Conservation (phyloP, 2,329 filamentous ascomycete genomes). For the Fusarium denticulatum region DNA sequence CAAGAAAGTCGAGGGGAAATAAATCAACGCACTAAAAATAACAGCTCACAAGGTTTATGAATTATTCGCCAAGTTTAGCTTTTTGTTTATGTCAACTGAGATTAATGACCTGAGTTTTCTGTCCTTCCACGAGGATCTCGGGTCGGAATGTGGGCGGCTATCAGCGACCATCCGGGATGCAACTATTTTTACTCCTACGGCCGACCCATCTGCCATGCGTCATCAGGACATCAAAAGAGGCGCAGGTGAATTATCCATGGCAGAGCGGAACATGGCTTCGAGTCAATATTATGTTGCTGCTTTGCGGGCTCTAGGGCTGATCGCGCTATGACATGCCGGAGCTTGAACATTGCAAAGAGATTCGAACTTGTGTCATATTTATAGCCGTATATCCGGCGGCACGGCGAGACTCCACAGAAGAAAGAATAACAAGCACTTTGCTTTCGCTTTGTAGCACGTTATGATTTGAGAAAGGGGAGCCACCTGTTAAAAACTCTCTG, state of each 20-base stretch:
- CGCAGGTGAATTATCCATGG: not conserved
- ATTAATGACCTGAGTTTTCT: not conserved
- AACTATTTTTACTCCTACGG: not conserved
- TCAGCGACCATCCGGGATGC: not conserved
- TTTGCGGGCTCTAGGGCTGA: not conserved
- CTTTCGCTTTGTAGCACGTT: no score
- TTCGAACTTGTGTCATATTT: not conserved
- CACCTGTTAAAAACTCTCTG: no score
- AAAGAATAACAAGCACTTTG: not conserved
- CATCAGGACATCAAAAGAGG: not conserved
- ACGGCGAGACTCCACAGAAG: not conserved
- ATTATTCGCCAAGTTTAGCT: rapidly evolving
- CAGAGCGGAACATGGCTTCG: no score
- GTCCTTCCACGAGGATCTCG: not conserved
- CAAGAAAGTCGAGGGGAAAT: no score
- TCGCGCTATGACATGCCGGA: rapidly evolving
- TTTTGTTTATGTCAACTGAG: not conserved
- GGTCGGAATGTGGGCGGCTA: not conserved
- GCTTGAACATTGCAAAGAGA: rapidly evolving
- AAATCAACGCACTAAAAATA: no score
- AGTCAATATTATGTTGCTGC: no score
- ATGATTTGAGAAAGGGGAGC: not conserved
- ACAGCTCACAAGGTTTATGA: rapidly evolving
- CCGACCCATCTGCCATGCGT: not conserved
- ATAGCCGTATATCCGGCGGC: not conserved